phyloP scores from a whole-genome alignment of 208 protist species.

The Balamuthia mandrillaris region DNA sequence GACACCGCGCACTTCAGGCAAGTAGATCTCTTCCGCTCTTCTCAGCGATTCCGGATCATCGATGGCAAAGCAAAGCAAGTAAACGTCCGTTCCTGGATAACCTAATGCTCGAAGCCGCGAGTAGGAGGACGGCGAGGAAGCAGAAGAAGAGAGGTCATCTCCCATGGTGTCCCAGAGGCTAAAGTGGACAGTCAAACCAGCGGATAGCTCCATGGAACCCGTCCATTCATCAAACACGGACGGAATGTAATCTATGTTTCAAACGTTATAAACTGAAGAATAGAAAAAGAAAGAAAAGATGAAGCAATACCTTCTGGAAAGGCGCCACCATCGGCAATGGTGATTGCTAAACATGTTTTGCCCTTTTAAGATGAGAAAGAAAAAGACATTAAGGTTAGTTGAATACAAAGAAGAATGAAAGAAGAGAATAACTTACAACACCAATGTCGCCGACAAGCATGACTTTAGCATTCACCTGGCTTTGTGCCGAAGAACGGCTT shows the following conservation, averaged over 20 bases:
- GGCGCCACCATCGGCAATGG: neutral
- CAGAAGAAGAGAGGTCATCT: neutral
- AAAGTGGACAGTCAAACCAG: neutral
- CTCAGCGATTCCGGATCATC: conserved; percentile 64
- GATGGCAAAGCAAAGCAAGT: conserved; percentile 80
- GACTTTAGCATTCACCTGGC: no score
- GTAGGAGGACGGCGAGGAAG: conserved; percentile 70
- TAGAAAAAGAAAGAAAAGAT: neutral
- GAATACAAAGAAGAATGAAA: no score
- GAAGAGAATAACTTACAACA: no score
- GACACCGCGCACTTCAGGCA: conserved; percentile 49
- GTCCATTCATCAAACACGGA: conserved; percentile 6
- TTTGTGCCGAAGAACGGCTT: no score
- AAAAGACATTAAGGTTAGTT: neutral
- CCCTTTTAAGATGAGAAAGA: neutral
- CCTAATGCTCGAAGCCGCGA: conserved; percentile 83
- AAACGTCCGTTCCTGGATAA: conserved; percentile 79
- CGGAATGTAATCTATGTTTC: neutral
- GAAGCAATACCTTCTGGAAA: neutral
- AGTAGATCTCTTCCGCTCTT: conserved; percentile 61
- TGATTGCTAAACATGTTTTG: neutral
- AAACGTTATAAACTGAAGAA: neutral
- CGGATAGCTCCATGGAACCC: neutral
- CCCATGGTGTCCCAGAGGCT: neutral
- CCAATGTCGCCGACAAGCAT: no score